A percentile compares a stretch with the other conserved stretches of the same genome.
These are phyloP conservation scores for Papiliotrema flavescens DNA, from an alignment of 1,284 basidiomycete genomes.

Conservation along the genomic window DNA sequence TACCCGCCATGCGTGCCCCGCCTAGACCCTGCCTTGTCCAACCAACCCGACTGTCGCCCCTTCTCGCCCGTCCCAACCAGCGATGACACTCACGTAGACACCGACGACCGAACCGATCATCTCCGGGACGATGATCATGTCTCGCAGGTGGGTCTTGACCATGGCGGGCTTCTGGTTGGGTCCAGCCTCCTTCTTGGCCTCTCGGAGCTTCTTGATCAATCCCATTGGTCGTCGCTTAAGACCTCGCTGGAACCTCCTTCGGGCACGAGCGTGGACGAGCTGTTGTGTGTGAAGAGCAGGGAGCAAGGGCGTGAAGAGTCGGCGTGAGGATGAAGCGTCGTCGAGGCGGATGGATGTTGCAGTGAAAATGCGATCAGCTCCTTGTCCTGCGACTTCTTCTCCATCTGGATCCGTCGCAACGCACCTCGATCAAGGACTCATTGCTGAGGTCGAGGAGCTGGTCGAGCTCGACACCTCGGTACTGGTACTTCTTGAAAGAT, in stretches of 20 bases:
- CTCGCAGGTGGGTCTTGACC: conserved; percentile 98
- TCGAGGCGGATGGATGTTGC: neutral
- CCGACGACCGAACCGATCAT: conserved; percentile 98
- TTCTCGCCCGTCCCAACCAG: neutral
- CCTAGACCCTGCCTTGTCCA: too few relatives aligned
- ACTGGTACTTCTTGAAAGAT: conserved; percentile 98
- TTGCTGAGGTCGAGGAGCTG: conserved; percentile 85
- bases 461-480: conserved; percentile 95
- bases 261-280: conserved; percentile 97
- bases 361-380: conserved; percentile 3
- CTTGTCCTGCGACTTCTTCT: neutral
- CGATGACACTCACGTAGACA: conserved; percentile 63
- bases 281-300: conserved; percentile 41
- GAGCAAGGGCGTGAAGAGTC: conserved; percentile 3
- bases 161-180: conserved; percentile 98
- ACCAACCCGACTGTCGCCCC: neutral
- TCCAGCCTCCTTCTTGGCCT: conserved; percentile 97
- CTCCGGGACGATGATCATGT: conserved; percentile 99
- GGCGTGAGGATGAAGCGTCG: neutral
- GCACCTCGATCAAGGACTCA: conserved; percentile 65
- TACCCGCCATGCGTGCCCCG: too few relatives aligned
- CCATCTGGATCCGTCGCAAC: conserved; percentile 12
- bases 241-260: conserved; percentile 97
- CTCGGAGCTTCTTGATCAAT: conserved; percentile 98
- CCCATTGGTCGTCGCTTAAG: conserved; percentile 98